Base-by-base conservation (phyloP, 2,329 filamentous ascomycete genomes). In the Ophiognomonia clavigignenti-juglandacearum region DNA sequence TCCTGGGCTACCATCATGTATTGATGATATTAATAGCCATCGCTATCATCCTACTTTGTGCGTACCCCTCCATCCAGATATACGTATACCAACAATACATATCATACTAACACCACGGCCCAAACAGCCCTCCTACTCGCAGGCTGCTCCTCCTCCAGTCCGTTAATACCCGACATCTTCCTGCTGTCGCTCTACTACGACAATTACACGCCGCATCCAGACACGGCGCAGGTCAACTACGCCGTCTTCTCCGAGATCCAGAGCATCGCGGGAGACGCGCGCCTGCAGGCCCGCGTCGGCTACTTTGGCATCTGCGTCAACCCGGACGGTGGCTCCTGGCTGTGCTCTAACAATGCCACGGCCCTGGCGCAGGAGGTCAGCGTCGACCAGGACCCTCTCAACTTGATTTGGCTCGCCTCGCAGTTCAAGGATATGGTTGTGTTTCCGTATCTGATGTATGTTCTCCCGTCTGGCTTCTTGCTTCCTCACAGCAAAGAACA, bases 401-500 rank as follows among this genome's bases (percentile, higher is more conserved):
- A 98, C 67, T 73, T 98, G 60, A 91, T 98, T 59, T 98, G 92
- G 93, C 81, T 98, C 46, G 92, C 93, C 20, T 85, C 86, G 58
- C 95, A 95, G 56, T 98, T 98, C 73, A 97, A 97, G 68, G 90
- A 97, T 67, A 92, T 91, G 70, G 93, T 98, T 64, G 92, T 98
- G 37, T 98, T 98, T 64, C 93, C 93, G 9, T 98, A 97, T 63
- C 73, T 98, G 18, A 85, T 98, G 86, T 93, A 67, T 74, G 87
- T 73, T n/a, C n/a, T n/a, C n/a, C n/a, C 11, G 20, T 26, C 36
- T 37, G 24, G 22, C 22, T 5, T 5, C 11, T 29, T 7, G 6
- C 9, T 27, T 10, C n/a, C 11, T 6, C 7, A n/a, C n/a, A n/a
- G n/a, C n/a, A n/a, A n/a, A n/a, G n/a, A n/a, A n/a, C n/a, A n/a